Percentiles rank a stretch among this genome's conserved stretches.
Conservation (phyloP, 164 flowering plant species). For the Chloranthus sessilifolius region DNA sequence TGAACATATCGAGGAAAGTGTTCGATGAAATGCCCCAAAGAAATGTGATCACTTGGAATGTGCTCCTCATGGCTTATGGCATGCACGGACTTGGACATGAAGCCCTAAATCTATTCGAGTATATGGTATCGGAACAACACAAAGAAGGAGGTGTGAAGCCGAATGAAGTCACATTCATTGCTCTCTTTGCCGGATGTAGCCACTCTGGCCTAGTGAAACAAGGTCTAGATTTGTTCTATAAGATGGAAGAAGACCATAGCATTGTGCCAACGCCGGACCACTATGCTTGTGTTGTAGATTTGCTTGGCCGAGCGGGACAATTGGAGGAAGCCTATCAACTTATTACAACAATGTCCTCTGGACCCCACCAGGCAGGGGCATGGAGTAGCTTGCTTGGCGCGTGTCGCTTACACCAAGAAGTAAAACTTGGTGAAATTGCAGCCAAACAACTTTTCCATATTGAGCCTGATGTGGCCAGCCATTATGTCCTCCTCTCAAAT, state of each 20-base stretch:
- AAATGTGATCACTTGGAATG: conserved; percentile 81
- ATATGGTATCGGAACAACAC: conserved; percentile 34
- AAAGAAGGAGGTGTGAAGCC: conserved; percentile 59
- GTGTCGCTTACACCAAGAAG: conserved; percentile 57
- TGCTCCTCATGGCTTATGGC: conserved; percentile 80
- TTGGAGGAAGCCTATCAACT: conserved; percentile 59
- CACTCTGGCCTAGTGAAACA: conserved; percentile 68
- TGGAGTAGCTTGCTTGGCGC: conserved; percentile 91
- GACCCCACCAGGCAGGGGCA: conserved; percentile 36
- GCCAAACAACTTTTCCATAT: conserved; percentile 46
- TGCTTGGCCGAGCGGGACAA: conserved; percentile 80
- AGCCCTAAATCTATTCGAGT: conserved; percentile 44
- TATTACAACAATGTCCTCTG: conserved; percentile 43
- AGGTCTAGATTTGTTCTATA: conserved; percentile 49
- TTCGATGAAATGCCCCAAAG: conserved; percentile 50
- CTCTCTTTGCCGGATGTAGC: conserved; percentile 69
- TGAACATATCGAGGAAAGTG: conserved; percentile 39
- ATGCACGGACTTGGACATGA: conserved; percentile 74
- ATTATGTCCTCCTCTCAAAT: conserved; percentile 73
- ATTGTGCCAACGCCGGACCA: conserved; percentile 69
- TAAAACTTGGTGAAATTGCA: conserved; percentile 62
- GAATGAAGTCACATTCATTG: conserved; percentile 63
- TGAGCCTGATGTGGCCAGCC: conserved; percentile 76
- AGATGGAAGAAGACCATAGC: conserved; percentile 48
- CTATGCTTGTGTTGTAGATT: conserved; percentile 71